These are phyloP conservation scores for Claviceps pazoutovae DNA, from an alignment of 2,329 filamentous ascomycete genomes.

Conservation along the genomic window DNA sequence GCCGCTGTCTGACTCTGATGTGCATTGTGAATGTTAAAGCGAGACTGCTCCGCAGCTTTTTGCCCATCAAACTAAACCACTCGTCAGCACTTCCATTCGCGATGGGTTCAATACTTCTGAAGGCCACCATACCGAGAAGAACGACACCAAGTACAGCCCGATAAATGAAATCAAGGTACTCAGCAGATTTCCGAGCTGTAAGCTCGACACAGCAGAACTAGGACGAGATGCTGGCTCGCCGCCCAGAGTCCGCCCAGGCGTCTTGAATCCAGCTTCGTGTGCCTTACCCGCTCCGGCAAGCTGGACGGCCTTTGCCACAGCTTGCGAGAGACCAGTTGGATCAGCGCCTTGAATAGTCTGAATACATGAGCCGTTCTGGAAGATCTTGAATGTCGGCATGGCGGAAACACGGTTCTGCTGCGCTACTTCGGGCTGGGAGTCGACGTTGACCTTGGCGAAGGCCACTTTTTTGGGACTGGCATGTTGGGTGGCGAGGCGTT, in stretches of 20 bases:
- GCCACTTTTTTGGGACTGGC: constrained; percentile 11
- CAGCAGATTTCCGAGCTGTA: constrained; percentile 29
- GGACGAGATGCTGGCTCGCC: constrained; percentile 15
- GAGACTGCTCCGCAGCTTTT: constrained; percentile 44
- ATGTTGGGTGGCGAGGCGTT: constrained; percentile 31
- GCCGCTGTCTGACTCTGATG: constrained; percentile 4
- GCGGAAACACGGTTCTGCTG: constrained; percentile 65
- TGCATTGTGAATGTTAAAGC: constrained; percentile 38
- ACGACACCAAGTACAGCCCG: constrained; percentile 45
- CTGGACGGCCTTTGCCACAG: constrained; percentile 57
- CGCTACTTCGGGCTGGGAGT: constrained; percentile 21
- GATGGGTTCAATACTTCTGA: constrained; percentile 1
- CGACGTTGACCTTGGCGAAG: constrained; percentile 13
- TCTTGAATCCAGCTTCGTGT: constrained; percentile 34
- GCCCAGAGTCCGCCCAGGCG: constrained; percentile 44
- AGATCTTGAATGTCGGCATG: constrained; percentile 92
- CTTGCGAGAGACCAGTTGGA: constrained; percentile 57
- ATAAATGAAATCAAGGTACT: constrained; percentile 40
- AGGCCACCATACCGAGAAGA: constrained; percentile 42
- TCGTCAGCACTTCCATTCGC: constrained; percentile 12
- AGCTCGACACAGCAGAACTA: constrained; percentile 11
- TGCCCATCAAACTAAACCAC: constrained; percentile 42
- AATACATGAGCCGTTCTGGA: constrained; percentile 58
- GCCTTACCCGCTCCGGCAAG: constrained; percentile 29
- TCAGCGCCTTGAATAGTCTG: constrained; percentile 75